phyloP scores from a whole-genome alignment of 1,284 basidiomycete species.

The Irpex sp. region DNA sequence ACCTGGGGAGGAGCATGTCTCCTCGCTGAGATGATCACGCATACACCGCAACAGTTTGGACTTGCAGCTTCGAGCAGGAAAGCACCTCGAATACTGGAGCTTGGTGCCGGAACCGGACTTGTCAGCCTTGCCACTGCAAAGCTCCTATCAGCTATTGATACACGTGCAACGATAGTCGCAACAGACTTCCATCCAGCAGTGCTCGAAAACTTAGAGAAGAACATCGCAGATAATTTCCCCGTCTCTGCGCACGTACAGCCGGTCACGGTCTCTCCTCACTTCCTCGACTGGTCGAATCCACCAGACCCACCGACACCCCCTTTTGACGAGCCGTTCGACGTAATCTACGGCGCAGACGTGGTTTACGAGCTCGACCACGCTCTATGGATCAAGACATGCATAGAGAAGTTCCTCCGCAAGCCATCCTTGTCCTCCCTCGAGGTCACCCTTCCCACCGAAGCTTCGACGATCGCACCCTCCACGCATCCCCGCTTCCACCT shows the following conservation, averaged over 20 bases:
- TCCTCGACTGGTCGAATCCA: conserved; percentile 64
- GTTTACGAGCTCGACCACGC: conserved; percentile 72
- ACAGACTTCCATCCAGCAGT: conserved; percentile 81
- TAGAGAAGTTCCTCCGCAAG: conserved; percentile 49
- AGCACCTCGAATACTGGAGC: conserved; percentile 64
- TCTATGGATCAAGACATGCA: conserved; percentile 59
- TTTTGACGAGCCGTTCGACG: conserved; percentile 50
- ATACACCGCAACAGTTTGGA: conserved; percentile 54
- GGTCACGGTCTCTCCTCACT: conserved; percentile 31
- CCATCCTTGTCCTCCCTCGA: conserved; percentile 23
- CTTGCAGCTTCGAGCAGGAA: conserved; percentile 20
- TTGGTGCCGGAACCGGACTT: conserved; percentile 87
- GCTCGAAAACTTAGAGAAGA: conserved; percentile 68
- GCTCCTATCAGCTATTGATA: conserved; percentile 32
- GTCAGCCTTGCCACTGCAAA: conserved; percentile 68
- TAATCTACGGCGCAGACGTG: conserved; percentile 74
- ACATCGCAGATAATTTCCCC: conserved; percentile 59
- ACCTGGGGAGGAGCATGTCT: conserved; percentile 90
- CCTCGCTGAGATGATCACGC: conserved; percentile 72
- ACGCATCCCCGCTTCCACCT: conserved; percentile 57
- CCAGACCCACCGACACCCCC: conserved; percentile 14
- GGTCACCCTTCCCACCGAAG: not conserved
- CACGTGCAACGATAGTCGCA: conserved; percentile 50
- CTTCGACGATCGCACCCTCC: not conserved
- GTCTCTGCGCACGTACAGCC: not conserved